phyloP scores from a whole-genome alignment of 306 rosid species.

The Vicia villosa region DNA sequence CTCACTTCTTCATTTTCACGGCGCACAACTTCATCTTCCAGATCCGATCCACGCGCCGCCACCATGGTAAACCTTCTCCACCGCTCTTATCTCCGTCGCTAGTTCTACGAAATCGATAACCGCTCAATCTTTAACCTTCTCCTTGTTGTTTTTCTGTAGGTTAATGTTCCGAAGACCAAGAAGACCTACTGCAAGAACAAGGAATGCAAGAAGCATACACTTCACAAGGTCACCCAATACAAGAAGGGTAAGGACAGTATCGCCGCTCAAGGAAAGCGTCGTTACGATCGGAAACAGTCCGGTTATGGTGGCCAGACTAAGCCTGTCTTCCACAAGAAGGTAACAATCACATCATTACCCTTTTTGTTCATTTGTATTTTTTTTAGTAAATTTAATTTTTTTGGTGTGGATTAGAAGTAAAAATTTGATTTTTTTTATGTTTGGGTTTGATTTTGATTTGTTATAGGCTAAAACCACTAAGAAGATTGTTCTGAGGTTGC shows the following conservation, averaged over 20 bases:
- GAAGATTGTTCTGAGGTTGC: slow-evolving; percentile 61
- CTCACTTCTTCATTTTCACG: neutral
- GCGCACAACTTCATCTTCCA: slow-evolving; percentile 18
- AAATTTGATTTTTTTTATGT: neutral
- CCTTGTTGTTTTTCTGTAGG: slow-evolving; percentile 33
- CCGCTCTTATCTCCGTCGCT: neutral
- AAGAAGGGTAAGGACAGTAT: slow-evolving; percentile 62
- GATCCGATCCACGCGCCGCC: slow-evolving; percentile 34
- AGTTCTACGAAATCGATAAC: neutral
- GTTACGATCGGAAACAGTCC: slow-evolving; percentile 60
- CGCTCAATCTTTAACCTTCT: neutral
- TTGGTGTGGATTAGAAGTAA: too few relatives aligned
- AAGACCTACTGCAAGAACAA: slow-evolving; percentile 65
- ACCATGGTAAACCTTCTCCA: slow-evolving; percentile 37
- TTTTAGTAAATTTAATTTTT: neutral
- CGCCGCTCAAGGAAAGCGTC: slow-evolving; percentile 61
- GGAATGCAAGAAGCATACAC: slow-evolving; percentile 57
- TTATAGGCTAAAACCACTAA: slow-evolving; percentile 60
- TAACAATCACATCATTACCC: neutral
- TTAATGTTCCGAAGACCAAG: slow-evolving; percentile 65
- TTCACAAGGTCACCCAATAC: slow-evolving; percentile 61
- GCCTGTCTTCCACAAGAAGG: slow-evolving; percentile 67
- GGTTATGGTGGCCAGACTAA: slow-evolving; percentile 66
- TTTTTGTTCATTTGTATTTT: neutral
- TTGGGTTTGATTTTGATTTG: neutral